phyloP scores from a whole-genome alignment of 768 basidiomycete genomes.

The Multifurca ochricompacta region DNA sequence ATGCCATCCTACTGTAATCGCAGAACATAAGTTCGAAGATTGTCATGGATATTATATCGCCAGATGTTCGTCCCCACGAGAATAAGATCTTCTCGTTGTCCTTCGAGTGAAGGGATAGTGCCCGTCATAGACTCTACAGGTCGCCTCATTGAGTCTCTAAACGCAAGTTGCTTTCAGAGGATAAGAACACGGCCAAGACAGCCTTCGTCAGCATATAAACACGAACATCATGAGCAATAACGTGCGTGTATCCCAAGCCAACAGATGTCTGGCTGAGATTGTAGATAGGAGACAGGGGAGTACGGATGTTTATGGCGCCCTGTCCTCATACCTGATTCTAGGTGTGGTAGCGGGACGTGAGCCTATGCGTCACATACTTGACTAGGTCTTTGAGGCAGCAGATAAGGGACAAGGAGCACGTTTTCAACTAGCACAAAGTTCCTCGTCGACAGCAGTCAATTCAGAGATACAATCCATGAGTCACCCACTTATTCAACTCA shows the following conservation, averaged over 20 bases:
- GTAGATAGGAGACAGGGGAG: too few species aligned
- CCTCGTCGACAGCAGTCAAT: too few species aligned
- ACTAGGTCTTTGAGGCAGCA: background rate
- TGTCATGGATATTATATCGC: constrained; percentile 33
- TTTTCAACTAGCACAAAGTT: constrained; percentile 53
- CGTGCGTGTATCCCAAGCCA: background rate
- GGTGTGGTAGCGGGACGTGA: constrained; percentile 52
- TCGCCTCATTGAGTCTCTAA: constrained; percentile 32
- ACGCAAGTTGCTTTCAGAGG: too few species aligned
- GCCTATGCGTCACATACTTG: constrained; percentile 27
- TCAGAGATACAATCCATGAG: too few species aligned
- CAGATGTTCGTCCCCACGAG: constrained; percentile 43
- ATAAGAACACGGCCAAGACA: constrained; percentile 35
- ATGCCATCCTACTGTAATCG: too few species aligned
- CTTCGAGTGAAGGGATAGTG: constrained; percentile 30
- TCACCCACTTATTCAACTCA: too few species aligned
- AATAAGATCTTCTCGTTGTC: constrained; percentile 30
- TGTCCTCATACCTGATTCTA: constrained; percentile 54
- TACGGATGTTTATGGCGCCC: constrained; percentile 54
- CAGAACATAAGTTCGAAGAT: too few species aligned
- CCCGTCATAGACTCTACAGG: constrained; percentile 39
- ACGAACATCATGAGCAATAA: background rate
- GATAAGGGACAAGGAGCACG: constrained; percentile 25
- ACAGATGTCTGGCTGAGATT: too few species aligned
- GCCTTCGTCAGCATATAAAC: constrained; percentile 6